A percentile compares a stretch with the other conserved stretches of the same genome.
Evolutionary conservation across 352 stramenopile genomes (phyloP).

Genomic region (Globisporangium orthogonon): DNA sequence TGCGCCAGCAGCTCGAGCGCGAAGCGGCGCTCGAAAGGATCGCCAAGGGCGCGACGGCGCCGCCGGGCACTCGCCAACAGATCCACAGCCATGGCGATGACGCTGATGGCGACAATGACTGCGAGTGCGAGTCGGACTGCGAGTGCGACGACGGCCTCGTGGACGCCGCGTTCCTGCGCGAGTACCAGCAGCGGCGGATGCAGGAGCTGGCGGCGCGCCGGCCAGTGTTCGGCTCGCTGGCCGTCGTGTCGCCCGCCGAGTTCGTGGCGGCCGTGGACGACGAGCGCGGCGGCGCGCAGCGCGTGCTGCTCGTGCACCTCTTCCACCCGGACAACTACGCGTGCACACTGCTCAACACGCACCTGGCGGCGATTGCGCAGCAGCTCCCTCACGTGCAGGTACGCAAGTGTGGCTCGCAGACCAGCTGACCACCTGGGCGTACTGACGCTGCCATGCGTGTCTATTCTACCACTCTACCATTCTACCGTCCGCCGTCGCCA

Average conservation of each 20-base stretch:
- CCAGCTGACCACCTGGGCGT: too few species aligned
- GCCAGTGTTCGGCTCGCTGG: slow-evolving; percentile 38
- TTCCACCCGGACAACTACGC: slow-evolving; percentile 68
- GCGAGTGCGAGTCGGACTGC: slow-evolving; percentile 17
- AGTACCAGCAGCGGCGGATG: slow-evolving; percentile 61
- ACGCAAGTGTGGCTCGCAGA: too few species aligned
- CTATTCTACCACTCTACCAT: too few species aligned
- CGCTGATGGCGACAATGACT: slow-evolving; percentile 2
- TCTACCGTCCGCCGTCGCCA: too few species aligned
- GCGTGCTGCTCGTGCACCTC: slow-evolving; percentile 47
- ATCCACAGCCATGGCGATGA: background rate
- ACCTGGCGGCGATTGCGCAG: slow-evolving; percentile 45
- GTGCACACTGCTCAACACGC: slow-evolving; percentile 63
- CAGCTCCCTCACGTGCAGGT: slow-evolving; percentile 65
- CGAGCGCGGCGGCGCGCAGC: slow-evolving; percentile 15
- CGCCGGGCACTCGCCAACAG: background rate
- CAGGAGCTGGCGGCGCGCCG: slow-evolving; percentile 38
- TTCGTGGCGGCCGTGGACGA: slow-evolving; percentile 47
- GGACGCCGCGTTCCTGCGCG: slow-evolving; percentile 46
- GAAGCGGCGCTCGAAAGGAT: slow-evolving; percentile 50
- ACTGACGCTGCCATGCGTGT: too few species aligned
- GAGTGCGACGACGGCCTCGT: slow-evolving; percentile 40
- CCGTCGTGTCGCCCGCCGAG: slow-evolving; percentile 43
- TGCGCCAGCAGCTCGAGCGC: slow-evolving; percentile 43
- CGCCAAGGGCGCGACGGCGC: slow-evolving; percentile 33